Percentiles rank a stretch among this genome's conserved stretches.
phyloP scores from a whole-genome alignment of 805 yeast species.

The Schwanniomyces polymorphus region DNA sequence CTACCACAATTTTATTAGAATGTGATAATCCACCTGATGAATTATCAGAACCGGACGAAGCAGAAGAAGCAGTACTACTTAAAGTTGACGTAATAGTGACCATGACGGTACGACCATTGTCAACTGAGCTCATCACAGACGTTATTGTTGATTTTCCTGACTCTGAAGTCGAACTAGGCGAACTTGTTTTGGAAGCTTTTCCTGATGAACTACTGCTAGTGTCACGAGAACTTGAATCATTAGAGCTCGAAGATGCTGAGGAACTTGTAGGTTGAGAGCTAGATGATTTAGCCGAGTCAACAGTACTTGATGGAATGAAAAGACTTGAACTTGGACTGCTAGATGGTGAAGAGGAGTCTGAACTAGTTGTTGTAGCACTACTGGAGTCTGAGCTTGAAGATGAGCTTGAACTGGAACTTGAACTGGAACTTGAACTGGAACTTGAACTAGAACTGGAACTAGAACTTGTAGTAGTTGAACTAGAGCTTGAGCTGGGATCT shows the following conservation, averaged over 20 bases:
- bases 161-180: constrained; percentile 1
- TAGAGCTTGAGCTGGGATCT: background rate
- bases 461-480: too few relatives aligned
- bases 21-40: constrained; percentile 33
- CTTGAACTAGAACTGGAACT: constrained; percentile 3
- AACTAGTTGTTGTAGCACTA: background rate
- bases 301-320: background rate
- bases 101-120: constrained; percentile 35
- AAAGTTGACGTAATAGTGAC: constrained; percentile 40
- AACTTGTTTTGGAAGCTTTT: too few relatives aligned
- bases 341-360: background rate
- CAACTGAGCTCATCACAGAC: constrained; percentile 33
- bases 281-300: background rate
- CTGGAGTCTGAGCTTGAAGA: background rate
- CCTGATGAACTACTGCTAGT: background rate
- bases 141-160: constrained; percentile 9
- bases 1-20: constrained; percentile 45
- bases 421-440: background rate
- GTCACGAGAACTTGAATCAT: background rate
- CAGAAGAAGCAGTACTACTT: constrained; percentile 20
- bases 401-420: constrained; percentile 1
- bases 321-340: background rate
- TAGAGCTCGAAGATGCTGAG: background rate
- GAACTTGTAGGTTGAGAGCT: background rate
- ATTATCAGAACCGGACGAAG: constrained; percentile 15